Percentiles rank a stretch among this genome's conserved stretches.
Conservation (phyloP, 495 filamentous ascomycete species). For the Penicillium pulvis region DNA sequence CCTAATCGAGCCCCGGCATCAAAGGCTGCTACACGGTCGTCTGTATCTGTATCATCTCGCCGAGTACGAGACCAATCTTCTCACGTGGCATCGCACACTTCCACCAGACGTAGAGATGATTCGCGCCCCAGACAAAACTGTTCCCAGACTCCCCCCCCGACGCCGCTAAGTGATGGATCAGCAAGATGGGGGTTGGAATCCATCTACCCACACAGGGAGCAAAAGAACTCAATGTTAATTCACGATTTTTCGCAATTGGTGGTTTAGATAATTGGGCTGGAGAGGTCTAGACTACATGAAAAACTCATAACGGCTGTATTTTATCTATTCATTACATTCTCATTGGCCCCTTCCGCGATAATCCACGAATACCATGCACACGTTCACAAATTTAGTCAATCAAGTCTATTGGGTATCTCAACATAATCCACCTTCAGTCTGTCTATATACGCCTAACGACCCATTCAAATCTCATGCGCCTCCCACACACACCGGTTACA, state of each 20-base stretch:
- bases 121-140: constrained; percentile 24
- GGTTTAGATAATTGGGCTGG: not conserved
- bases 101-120: constrained; percentile 23
- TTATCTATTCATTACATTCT: not conserved
- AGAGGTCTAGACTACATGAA: not conserved
- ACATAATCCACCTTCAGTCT: not conserved
- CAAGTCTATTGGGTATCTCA: constrained; percentile 13
- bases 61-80: constrained; percentile 27
- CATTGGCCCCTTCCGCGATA: not conserved
- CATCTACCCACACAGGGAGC: not conserved
- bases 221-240: not conserved
- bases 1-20: constrained; percentile 26
- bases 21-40: constrained; percentile 19
- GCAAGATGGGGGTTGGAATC: no score
- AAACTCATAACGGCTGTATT: not conserved
- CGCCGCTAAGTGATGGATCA: constrained; percentile 18
- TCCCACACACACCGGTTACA: constrained; percentile 78
- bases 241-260: not conserved
- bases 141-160: constrained; percentile 36
- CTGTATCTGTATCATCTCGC: constrained; percentile 32
- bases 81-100: constrained; percentile 33
- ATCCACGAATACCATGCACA: not conserved
- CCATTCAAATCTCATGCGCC: constrained; percentile 22
- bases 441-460: not conserved
- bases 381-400: not conserved